phyloP scores from a whole-genome alignment of 441 rosid species.

The Aquilaria agallochum region DNA sequence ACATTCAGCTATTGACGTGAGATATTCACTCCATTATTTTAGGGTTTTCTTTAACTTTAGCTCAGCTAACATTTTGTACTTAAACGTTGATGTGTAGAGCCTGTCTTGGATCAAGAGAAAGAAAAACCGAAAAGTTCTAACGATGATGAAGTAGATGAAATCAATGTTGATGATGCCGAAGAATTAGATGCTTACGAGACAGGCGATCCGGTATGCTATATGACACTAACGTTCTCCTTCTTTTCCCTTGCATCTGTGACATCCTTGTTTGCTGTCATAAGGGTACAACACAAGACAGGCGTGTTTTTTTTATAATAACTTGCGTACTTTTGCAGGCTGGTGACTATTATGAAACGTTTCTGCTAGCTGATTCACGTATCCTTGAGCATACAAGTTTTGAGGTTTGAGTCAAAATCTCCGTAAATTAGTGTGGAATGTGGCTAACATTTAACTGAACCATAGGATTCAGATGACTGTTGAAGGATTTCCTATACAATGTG shows the following conservation, averaged over 20 bases:
- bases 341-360: conserved; percentile 51
- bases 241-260: neutral
- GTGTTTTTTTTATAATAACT: conserved; percentile 4
- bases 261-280: conserved; percentile 2
- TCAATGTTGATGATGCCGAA: conserved; percentile 69
- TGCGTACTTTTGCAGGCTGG: conserved; percentile 39
- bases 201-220: conserved; percentile 46
- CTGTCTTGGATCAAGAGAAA: conserved; percentile 29
- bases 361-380: conserved; percentile 72
- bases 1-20: too few relatives aligned
- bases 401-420: conserved; percentile 3
- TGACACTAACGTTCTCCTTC: conserved; percentile 4
- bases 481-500: conserved; percentile 32
- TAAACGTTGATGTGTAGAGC: conserved; percentile 16
- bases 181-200: conserved; percentile 64
- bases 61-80: conserved; percentile 1
- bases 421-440: neutral
- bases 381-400: conserved; percentile 23
- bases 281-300: neutral
- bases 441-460: neutral
- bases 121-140: conserved; percentile 29
- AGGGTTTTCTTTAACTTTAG: neutral
- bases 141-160: conserved; percentile 41
- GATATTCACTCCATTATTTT: too few relatives aligned
- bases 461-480: neutral